These are phyloP conservation scores for Neurospora crassa DNA, from an alignment of 2,329 filamentous ascomycete genomes.

Conservation along the genomic window DNA sequence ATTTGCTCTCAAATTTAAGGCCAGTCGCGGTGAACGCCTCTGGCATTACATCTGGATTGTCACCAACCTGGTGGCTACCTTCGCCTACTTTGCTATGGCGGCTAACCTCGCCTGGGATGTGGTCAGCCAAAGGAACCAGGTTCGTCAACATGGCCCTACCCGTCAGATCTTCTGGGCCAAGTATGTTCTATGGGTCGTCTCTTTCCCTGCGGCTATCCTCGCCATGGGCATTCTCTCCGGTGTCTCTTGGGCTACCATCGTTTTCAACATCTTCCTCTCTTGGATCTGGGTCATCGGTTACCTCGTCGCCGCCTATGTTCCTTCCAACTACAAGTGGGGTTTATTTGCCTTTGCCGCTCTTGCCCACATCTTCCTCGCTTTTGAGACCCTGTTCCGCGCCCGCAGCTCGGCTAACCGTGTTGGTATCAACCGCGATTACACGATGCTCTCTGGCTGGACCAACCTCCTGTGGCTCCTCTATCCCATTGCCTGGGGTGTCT, in stretches of 20 bases:
- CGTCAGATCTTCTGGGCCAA: conserved; percentile 47
- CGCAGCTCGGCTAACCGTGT: conserved; percentile 29
- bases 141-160: conserved; percentile 16
- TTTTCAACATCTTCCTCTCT: conserved; percentile 37
- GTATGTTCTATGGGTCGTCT: conserved; percentile 45
- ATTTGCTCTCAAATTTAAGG: conserved; percentile 30
- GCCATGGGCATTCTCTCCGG: conserved; percentile 41
- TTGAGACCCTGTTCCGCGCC: conserved; percentile 32
- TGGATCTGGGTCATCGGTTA: conserved; percentile 45
- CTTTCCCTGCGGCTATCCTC: conserved; percentile 35
- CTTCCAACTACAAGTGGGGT: conserved; percentile 46
- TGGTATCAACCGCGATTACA: conserved; percentile 34
- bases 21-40: conserved; percentile 38
- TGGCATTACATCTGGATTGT: conserved; percentile 48
- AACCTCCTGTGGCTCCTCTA: conserved; percentile 46
- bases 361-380: conserved; percentile 36
- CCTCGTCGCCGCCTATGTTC: conserved; percentile 37
- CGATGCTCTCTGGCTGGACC: conserved; percentile 34
- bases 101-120: conserved; percentile 38
- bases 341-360: conserved; percentile 44
- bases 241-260: conserved; percentile 45
- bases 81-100: conserved; percentile 43
- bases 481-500: conserved; percentile 42
- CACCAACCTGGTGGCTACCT: conserved; percentile 36
- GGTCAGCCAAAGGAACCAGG: conserved; percentile 27